Evolutionary conservation across 1,284 basidiomycete genomes (phyloP).

Genomic region (Tilletia caries): DNA sequence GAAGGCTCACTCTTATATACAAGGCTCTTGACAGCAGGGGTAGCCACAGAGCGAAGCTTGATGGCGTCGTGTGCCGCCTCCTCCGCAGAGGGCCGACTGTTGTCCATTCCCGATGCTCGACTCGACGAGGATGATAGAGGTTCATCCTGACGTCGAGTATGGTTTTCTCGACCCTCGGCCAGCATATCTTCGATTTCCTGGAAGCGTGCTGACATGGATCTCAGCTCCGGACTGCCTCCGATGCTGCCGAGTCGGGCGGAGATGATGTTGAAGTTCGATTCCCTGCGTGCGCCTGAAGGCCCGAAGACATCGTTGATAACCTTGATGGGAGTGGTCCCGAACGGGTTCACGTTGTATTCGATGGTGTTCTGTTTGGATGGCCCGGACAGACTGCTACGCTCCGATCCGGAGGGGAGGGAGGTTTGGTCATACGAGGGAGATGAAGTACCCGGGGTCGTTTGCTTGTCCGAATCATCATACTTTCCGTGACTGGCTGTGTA

Average conservation of each 20-base stretch:
- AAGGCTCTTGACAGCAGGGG: too few relatives aligned
- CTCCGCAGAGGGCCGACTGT: too few relatives aligned
- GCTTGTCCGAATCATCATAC: neutral
- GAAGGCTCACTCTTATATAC: too few relatives aligned
- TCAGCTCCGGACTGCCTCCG: neutral
- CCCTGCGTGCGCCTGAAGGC: neutral
- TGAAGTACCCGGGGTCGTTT: neutral
- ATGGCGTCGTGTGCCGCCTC: too few relatives aligned
- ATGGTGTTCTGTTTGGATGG: neutral
- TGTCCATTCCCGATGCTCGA: too few relatives aligned
- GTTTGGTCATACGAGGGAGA: neutral
- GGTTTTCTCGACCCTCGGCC: neutral
- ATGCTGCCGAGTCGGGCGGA: slow-evolving; percentile 7
- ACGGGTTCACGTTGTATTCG: neutral
- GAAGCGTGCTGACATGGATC: neutral
- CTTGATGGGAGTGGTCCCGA: neutral
- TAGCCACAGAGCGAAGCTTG: too few relatives aligned
- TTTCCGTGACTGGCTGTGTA: neutral
- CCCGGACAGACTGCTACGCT: neutral
- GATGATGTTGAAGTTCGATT: neutral
- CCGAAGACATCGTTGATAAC: neutral
- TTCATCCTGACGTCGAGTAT: too few relatives aligned
- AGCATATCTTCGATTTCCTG: slow-evolving; percentile 8
- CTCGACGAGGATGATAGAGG: too few relatives aligned
- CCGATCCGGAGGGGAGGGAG: neutral